These are phyloP conservation scores for Trifolium dubium DNA, from an alignment of 306 rosid genomes.

Conservation along the genomic window DNA sequence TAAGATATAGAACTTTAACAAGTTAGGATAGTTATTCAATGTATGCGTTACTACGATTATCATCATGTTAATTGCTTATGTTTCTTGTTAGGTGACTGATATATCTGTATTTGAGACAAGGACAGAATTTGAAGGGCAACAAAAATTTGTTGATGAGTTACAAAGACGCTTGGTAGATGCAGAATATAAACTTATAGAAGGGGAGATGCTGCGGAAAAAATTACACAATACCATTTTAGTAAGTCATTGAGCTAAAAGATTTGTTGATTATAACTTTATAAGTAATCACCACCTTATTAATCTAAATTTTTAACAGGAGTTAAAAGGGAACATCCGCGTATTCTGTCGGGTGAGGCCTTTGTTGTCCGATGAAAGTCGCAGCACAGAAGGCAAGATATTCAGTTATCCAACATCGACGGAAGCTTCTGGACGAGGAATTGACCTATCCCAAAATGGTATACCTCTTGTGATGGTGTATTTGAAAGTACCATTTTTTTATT, in stretches of 20 bases:
- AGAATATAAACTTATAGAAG: conserved; percentile 86
- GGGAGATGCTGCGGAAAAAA: conserved; percentile 88
- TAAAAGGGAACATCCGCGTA: conserved; percentile 97
- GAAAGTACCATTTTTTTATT: conserved; percentile 26
- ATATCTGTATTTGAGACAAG: conserved; percentile 67
- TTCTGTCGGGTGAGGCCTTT: conserved; percentile 97
- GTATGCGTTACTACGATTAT: conserved; percentile 5
- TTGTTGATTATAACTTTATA: conserved; percentile 18
- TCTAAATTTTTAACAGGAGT: conserved; percentile 63
- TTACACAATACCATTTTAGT: conserved; percentile 96
- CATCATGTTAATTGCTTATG: conserved; percentile 29
- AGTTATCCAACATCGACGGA: conserved; percentile 87
- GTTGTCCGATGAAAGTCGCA: conserved; percentile 71
- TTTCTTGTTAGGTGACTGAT: conserved; percentile 66
- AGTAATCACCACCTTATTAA: conserved; percentile 28
- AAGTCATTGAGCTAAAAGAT: conserved; percentile 36
- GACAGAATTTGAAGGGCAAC: conserved; percentile 81
- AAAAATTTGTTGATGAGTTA: conserved; percentile 63
- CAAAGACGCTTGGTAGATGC: conserved; percentile 75
- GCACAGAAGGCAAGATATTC: conserved; percentile 68
- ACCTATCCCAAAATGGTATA: conserved; percentile 75
- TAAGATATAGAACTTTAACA: not conserved
- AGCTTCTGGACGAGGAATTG: conserved; percentile 80
- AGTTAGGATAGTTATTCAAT: not conserved
- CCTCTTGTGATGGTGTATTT: conserved; percentile 29